These are phyloP conservation scores for Gracilaria gracilis DNA, from an alignment of 23 red algal species.

Conservation along the genomic window DNA sequence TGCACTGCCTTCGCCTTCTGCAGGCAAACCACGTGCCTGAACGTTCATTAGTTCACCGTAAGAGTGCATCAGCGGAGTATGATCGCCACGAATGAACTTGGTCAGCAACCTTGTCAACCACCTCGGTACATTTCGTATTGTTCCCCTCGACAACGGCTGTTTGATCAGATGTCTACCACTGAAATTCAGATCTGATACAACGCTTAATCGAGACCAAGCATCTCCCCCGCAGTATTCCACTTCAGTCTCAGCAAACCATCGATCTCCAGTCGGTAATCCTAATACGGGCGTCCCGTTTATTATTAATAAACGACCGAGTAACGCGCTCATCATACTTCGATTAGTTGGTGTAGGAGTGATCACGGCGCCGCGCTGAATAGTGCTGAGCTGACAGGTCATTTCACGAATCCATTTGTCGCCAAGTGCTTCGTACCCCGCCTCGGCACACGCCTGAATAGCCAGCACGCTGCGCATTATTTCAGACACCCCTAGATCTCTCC, in stretches of 20 bases:
- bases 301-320: background rate
- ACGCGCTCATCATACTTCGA: background rate
- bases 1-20: constrained; percentile 18
- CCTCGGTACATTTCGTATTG: constrained; percentile 4
- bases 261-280: constrained; percentile 18
- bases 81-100: constrained; percentile 22
- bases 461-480: constrained; percentile 7
- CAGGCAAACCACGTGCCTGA: background rate
- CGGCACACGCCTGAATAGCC: constrained; percentile 24
- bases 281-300: constrained; percentile 13
- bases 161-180: constrained; percentile 25
- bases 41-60: constrained; percentile 5
- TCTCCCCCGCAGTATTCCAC: constrained; percentile 11
- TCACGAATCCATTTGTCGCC: constrained; percentile 39
- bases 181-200: constrained; percentile 36
- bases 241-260: constrained; percentile 16
- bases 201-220: background rate
- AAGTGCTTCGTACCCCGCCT: constrained; percentile 26
- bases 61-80: background rate
- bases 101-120: constrained; percentile 25
- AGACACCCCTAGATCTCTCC: background rate
- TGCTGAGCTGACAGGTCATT: constrained; percentile 5
- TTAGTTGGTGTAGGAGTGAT: constrained; percentile 19
- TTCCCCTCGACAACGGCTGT: constrained; percentile 1
- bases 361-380: background rate